Evolutionary conservation across 495 filamentous ascomycete species (phyloP).

Genomic region (Podospora comata): DNA sequence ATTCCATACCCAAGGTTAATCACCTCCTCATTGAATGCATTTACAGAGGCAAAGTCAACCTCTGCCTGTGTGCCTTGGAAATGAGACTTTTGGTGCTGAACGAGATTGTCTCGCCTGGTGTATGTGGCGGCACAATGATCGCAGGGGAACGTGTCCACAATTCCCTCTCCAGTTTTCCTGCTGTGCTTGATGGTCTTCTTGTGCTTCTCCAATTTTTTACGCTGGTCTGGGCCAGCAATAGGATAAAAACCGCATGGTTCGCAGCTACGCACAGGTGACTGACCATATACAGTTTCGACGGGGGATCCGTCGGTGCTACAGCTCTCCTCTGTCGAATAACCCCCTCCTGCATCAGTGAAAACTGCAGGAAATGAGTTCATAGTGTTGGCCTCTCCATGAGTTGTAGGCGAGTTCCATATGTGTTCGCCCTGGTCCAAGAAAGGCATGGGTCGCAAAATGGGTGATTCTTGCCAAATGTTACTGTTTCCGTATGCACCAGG

Average conservation of each 20-base stretch:
- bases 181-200: conserved; percentile 11
- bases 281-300: background rate
- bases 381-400: background rate
- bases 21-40: no score
- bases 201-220: conserved; percentile 12
- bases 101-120: conserved; percentile 14
- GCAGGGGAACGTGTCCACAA: background rate
- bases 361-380: background rate
- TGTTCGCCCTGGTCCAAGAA: background rate
- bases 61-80: no score
- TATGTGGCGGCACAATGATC: background rate
- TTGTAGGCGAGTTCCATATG: background rate
- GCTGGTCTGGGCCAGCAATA: background rate
- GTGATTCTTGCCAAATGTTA: background rate
- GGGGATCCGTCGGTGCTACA: background rate
- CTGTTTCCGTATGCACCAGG: background rate
- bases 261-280: background rate
- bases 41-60: no score
- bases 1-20: no score
- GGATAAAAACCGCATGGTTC: conserved; percentile 3
- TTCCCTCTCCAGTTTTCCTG: conserved; percentile 6
- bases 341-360: background rate
- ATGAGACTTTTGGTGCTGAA: conserved; percentile 1
- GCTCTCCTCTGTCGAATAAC: background rate
- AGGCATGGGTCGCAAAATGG: background rate